Conservation (phyloP, 768 basidiomycete genomes). For the Amanita brunnescens region DNA sequence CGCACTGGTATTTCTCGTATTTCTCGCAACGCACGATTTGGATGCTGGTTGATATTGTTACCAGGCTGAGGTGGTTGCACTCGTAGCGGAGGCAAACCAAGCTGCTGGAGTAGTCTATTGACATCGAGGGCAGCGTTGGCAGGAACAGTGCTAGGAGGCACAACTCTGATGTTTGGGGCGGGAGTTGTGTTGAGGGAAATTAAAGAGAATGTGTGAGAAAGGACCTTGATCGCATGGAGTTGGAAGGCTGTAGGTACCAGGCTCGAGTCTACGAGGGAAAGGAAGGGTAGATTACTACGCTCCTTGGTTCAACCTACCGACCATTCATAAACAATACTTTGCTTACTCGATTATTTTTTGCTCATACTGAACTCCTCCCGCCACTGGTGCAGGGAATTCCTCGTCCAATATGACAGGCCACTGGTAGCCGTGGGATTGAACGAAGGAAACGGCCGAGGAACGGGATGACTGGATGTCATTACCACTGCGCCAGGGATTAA, state of each 20-base stretch:
- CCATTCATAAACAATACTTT: not conserved
- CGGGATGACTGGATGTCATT: constrained; percentile 14
- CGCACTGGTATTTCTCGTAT: constrained; percentile 56
- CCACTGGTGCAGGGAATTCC: constrained; percentile 30
- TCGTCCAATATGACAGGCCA: constrained; percentile 46
- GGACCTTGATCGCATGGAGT: constrained; percentile 53
- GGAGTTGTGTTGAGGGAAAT: constrained; percentile 25
- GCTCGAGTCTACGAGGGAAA: constrained; percentile 38
- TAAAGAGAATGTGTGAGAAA: constrained; percentile 49
- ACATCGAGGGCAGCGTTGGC: constrained; percentile 25
- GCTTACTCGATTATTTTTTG: constrained; percentile 31
- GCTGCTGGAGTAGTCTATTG: constrained; percentile 54
- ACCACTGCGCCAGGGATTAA: constrained; percentile 2
- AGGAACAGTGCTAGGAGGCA: constrained; percentile 24
- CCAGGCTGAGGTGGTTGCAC: constrained; percentile 14
- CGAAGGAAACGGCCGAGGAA: constrained; percentile 21
- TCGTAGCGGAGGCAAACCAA: constrained; percentile 49
- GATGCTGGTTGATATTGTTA: constrained; percentile 22
- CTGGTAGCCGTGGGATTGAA: constrained; percentile 33
- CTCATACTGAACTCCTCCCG: constrained; percentile 35
- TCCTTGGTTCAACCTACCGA: constrained; percentile 6
- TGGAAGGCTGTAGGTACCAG: constrained; percentile 50
- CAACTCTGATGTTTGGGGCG: constrained; percentile 22
- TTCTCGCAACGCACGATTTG: constrained; percentile 26
- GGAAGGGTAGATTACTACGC: constrained; percentile 42